Percentiles rank a stretch among this genome's conserved stretches.
Evolutionary conservation across 1,284 basidiomycete genomes (phyloP).

Genomic region (Inonotus obliquus): DNA sequence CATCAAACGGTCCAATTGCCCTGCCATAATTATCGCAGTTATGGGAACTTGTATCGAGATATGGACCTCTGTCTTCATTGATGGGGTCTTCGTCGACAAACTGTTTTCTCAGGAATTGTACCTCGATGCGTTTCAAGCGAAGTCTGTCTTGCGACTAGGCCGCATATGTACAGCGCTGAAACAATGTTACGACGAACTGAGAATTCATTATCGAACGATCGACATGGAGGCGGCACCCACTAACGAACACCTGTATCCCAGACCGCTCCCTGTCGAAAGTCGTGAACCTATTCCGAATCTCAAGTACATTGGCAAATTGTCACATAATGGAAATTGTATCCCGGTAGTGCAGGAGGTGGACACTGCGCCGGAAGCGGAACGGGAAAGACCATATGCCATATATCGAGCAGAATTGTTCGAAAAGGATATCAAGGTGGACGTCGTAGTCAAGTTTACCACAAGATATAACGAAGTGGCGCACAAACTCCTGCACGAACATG

Average conservation of each 20-base stretch:
- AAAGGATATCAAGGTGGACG: not conserved
- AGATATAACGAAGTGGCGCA: not conserved
- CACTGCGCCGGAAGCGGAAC: not conserved
- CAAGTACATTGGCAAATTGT: not conserved
- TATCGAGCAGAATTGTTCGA: not conserved
- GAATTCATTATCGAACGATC: not conserved
- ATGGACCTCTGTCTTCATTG: not conserved
- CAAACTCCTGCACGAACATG: not conserved
- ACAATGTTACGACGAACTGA: not conserved
- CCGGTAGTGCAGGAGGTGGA: not conserved
- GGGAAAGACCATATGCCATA: not conserved
- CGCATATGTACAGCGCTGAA: not conserved
- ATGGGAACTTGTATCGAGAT: not conserved
- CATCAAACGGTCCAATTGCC: not conserved
- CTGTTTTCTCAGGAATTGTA: not conserved
- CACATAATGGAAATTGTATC: not conserved
- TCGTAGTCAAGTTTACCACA: not conserved
- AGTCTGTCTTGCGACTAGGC: not conserved
- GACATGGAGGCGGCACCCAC: not conserved
- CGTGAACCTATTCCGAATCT: not conserved
- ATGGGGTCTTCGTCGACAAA: not conserved
- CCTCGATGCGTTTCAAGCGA: not conserved
- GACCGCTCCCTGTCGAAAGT: not conserved
- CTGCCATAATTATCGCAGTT: not conserved
- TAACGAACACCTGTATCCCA: not conserved